Base-by-base conservation (phyloP, 116 monocot genomes). In the Trichopus zeylanicus region DNA sequence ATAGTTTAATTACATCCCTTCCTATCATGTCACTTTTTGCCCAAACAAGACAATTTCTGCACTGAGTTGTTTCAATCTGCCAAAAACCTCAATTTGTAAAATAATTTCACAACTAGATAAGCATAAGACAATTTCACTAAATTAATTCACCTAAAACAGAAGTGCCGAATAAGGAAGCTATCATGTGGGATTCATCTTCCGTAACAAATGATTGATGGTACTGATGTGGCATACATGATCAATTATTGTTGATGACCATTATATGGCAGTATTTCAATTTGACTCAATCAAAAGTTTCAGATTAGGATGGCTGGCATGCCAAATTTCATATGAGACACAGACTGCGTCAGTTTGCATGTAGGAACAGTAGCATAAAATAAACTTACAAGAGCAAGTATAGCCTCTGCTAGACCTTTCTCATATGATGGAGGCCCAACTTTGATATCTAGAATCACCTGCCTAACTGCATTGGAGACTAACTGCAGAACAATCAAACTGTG, bases 341-440 rank as follows among this genome's bases (percentile, higher is more conserved):
- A 30, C 56, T 11, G 29, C 4, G 18, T 26, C 26, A 42, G 42
- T 16, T 3, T 42, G 13, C n/a, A 16, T 42, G 4, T 13, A 42
- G 42, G 42, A 42, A 42, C 3, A 42, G n/a, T 3, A 42, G n/a
- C 42, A 42, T 0, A 15, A 42, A 42, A 42, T 3, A 31, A 32
- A 70, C 87, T 91, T 82, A 97, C 97, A 53, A 64, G 51, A 64
- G 87, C 81, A 7, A 97, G 21, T 53, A 90, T 74, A 71, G 84
- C 81, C 11, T 73, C 56, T 22, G 91, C 91, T 66, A 97, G 67
- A 48, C 69, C 74, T 70, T 87, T 81, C 60, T 97, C 91, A 71
- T 67, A 87, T 31, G 52, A 82, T 58, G 91, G 97, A 52, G 91
- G 97, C 7, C 97, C 97, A 60, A 97, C 84, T 87, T 97, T 97